Base-by-base conservation (phyloP, 2,329 filamentous ascomycete species). In the Fusarium sp. region DNA sequence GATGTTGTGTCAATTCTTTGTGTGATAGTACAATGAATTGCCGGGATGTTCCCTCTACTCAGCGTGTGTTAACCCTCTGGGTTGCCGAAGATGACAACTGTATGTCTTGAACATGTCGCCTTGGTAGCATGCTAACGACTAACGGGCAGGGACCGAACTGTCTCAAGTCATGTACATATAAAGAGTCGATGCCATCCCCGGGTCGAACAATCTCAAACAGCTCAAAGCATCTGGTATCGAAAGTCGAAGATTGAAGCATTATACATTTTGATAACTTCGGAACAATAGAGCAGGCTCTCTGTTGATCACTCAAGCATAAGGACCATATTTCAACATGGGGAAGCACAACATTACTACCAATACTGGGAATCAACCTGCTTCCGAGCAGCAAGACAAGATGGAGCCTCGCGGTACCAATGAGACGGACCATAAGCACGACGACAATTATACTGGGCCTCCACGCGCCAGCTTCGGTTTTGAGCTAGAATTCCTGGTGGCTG, bases 381-480 rank as follows among this genome's bases (percentile, higher is more conserved):
- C 37, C 32, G 59, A 69, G n/a, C n/a, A 65, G 32, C 43, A 32
- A 42, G 58, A 32, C 38, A 57, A 57, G 40, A 56, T 35, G 18
- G 15, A 40, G 50, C 23, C 13, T n/a, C 19, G 33, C 23, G 19
- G 15, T 23, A 10, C 19, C 16, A 46, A 54, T 21, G 25, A 54
- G 52, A 23, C 40, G 38, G 33, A 43, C 30, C 16, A 30, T 15
- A 42, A 37, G 25, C 59, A 46, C n/a, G 19, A 64, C 47, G 59
- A 74, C 37, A 40, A 53, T 9, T 54, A 68, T 33, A 75, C 67
- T 19, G 64, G 69, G 9, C 73, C 71, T 33, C 71, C 68, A 15
- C 66, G 64, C 15, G 43, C 72, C 15, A 72, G 73, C 49, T 79
- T 75, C 35, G 76, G 77, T 4, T 67, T 74, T 21, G 74, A 75